Percentiles rank a stretch among this genome's conserved stretches.
Evolutionary conservation across 2,329 filamentous ascomycete species (phyloP).

Genomic region (Xylaria sp.): DNA sequence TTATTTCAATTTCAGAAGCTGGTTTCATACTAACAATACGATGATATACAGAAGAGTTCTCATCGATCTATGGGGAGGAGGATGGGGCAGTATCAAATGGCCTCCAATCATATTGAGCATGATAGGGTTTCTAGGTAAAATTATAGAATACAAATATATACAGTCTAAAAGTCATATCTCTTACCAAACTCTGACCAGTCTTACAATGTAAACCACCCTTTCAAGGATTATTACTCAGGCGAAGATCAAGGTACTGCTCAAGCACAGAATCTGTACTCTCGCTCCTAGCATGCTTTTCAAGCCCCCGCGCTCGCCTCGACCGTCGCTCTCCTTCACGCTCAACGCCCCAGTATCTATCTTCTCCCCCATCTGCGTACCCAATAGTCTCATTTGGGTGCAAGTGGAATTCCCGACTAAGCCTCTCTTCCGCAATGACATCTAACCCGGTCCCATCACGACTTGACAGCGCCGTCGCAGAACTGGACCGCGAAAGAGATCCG

Average conservation of each 20-base stretch:
- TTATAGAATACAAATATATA: slow-evolving; percentile 37
- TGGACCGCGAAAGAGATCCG: slow-evolving; percentile 19
- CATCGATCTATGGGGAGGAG: no score
- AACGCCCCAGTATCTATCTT: slow-evolving; percentile 14
- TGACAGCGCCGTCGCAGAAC: slow-evolving; percentile 16
- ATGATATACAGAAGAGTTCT: no score
- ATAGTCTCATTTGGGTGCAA: slow-evolving; percentile 4
- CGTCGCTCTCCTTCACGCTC: slow-evolving; percentile 1
- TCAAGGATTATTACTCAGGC: slow-evolving; percentile 28
- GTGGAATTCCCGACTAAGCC: slow-evolving; percentile 23
- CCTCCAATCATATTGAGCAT: not conserved
- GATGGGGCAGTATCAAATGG: no score
- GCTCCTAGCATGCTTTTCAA: slow-evolving; percentile 29
- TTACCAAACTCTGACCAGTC: not conserved
- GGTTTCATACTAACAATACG: no score
- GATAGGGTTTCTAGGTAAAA: not conserved
- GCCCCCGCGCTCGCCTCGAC: not conserved
- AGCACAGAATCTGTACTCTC: slow-evolving; percentile 39
- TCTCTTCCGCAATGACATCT: slow-evolving; percentile 34
- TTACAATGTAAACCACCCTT: not conserved
- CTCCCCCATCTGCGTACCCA: not conserved
- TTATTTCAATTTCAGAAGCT: no score
- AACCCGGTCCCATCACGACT: slow-evolving; percentile 20
- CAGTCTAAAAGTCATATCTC: not conserved
- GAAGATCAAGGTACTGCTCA: slow-evolving; percentile 36